These are phyloP conservation scores for Aspergillus floridensis DNA, from an alignment of 2,329 filamentous ascomycete species.

Conservation along the genomic window DNA sequence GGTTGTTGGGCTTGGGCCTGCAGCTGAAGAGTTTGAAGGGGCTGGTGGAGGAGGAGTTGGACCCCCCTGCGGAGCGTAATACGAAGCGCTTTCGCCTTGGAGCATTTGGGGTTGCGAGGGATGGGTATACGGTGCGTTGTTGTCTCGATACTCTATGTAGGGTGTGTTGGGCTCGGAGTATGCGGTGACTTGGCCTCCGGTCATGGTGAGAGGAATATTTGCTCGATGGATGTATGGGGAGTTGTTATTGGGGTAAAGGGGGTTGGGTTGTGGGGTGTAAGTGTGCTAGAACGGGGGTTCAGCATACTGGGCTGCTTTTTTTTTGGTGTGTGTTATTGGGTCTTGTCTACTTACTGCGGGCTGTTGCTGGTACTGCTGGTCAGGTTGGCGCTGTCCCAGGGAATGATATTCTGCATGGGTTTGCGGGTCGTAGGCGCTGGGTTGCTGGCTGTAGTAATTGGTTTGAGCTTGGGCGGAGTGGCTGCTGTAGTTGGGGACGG, in stretches of 20 bases:
- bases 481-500: conserved; percentile 19
- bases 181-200: conserved; percentile 10
- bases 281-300: conserved; percentile 8
- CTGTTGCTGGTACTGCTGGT: conserved; percentile 18
- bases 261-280: conserved; percentile 19
- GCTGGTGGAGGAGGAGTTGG: background rate
- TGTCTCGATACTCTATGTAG: conserved; percentile 19
- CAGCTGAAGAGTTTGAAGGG: conserved; percentile 17
- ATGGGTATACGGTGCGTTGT: conserved; percentile 19
- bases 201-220: conserved; percentile 13
- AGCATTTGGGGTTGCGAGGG: conserved; percentile 26
- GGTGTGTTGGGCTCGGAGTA: conserved; percentile 23
- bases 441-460: conserved; percentile 2
- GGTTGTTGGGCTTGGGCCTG: conserved; percentile 26
- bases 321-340: background rate
- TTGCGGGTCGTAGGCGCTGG: conserved; percentile 15
- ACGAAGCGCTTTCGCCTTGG: conserved; percentile 31
- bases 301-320: background rate
- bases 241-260: conserved; percentile 18
- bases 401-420: conserved; percentile 23
- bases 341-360: conserved; percentile 22
- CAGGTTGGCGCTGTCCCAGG: conserved; percentile 22
- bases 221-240: conserved; percentile 19
- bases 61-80: conserved; percentile 26
- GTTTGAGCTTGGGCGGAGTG: conserved; percentile 21